Evolutionary conservation across 1,139 yeast genomes (phyloP).

Genomic region (Kodamaea derodonti): DNA sequence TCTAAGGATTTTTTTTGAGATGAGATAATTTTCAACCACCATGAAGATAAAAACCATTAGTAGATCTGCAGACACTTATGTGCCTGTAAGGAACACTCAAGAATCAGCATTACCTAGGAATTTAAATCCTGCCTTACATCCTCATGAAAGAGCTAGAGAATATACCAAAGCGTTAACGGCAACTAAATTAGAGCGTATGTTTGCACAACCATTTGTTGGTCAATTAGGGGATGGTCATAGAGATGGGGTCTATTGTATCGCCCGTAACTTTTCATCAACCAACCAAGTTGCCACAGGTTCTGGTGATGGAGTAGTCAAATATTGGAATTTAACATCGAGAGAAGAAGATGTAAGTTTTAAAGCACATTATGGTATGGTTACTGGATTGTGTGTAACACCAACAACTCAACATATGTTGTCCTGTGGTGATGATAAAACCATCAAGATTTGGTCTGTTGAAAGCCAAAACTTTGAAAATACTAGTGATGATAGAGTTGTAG

Average conservation of each 20-base stretch:
- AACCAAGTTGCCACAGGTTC: constrained; percentile 85
- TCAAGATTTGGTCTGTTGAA: constrained; percentile 73
- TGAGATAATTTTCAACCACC: constrained; percentile 2
- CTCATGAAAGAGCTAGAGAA: constrained; percentile 95
- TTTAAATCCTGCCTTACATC: constrained; percentile 91
- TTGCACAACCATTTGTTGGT: constrained; percentile 96
- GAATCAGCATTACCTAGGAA: constrained; percentile 86
- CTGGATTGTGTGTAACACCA: constrained; percentile 82
- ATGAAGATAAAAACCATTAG: constrained; percentile 90
- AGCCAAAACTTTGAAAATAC: constrained; percentile 39
- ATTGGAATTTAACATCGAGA: constrained; percentile 81
- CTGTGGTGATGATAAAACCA: constrained; percentile 88
- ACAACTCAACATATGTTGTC: constrained; percentile 59
- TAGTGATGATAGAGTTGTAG: constrained; percentile 35
- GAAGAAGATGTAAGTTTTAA: constrained; percentile 72
- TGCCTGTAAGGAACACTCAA: constrained; percentile 88
- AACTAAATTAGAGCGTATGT: constrained; percentile 91
- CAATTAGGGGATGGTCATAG: constrained; percentile 93
- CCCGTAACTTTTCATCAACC: constrained; percentile 68
- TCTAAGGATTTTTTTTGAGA: no score
- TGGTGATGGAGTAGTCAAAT: constrained; percentile 92
- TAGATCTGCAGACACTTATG: constrained; percentile 85
- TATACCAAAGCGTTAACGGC: constrained; percentile 94
- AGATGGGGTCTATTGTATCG: constrained; percentile 91
- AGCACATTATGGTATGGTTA: constrained; percentile 89